Evolutionary conservation across 179 eudicot species (phyloP).

Genomic region (Beta macrorhiza): DNA sequence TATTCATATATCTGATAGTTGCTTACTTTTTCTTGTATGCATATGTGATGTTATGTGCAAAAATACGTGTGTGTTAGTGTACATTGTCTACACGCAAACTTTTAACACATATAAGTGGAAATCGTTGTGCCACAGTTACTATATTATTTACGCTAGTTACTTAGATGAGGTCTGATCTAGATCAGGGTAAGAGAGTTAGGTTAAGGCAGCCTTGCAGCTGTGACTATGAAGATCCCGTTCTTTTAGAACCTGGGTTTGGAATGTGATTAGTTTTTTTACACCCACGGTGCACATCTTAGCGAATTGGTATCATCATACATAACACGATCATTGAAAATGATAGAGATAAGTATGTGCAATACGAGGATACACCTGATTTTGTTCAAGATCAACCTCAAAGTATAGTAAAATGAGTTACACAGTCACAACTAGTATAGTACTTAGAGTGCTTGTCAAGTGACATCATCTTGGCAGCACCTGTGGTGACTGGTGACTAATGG

Average conservation of each 20-base stretch:
- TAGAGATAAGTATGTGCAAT: neutral
- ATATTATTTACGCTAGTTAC: neutral
- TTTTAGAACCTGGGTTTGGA: neutral
- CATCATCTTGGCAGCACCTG: neutral
- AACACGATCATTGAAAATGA: neutral
- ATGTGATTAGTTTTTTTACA: neutral
- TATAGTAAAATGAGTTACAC: neutral
- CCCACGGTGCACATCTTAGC: neutral
- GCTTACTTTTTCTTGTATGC: neutral
- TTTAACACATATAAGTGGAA: too few species aligned
- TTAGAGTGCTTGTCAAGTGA: neutral
- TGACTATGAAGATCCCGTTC: neutral
- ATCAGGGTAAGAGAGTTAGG: neutral
- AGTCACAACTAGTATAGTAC: neutral
- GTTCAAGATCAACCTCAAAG: neutral
- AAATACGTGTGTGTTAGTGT: neutral
- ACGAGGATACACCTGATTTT: neutral
- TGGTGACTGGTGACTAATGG: too few species aligned
- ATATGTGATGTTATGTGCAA: neutral
- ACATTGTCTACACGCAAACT: neutral
- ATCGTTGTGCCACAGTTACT: neutral
- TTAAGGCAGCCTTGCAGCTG: neutral
- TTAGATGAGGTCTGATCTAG: neutral
- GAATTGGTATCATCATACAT: neutral
- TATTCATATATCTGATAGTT: neutral